These are phyloP conservation scores for Spiraea crenata DNA, from an alignment of 331 rosid species.

Conservation along the genomic window DNA sequence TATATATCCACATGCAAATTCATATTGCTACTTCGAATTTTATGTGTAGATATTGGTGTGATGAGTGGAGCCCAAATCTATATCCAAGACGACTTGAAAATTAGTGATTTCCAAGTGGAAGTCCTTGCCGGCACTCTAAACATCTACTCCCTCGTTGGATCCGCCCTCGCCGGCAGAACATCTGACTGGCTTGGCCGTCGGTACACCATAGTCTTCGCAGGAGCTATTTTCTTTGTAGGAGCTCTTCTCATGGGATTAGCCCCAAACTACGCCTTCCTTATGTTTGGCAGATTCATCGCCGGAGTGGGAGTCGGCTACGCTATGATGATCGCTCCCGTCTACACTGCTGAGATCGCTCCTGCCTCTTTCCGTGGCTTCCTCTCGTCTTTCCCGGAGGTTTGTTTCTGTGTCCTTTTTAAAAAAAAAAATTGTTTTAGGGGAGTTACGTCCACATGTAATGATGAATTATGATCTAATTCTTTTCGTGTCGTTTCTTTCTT, in stretches of 20 bases:
- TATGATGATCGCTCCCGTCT: too few species aligned
- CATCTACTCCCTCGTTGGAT: slow-evolving; percentile 50
- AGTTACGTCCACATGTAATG: too few species aligned
- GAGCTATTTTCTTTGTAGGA: slow-evolving; percentile 47
- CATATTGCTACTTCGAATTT: too few species aligned
- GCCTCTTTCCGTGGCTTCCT: too few species aligned
- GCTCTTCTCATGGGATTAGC: slow-evolving; percentile 64
- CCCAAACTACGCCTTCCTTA: slow-evolving; percentile 22
- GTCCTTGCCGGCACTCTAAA: slow-evolving; percentile 49
- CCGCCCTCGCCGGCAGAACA: slow-evolving; percentile 50
- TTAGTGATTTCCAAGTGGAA: slow-evolving; percentile 44
- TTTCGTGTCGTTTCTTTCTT: background rate
- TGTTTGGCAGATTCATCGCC: too few species aligned
- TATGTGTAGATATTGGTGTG: background rate
- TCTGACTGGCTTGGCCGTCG: slow-evolving; percentile 67
- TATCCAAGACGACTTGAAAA: slow-evolving; percentile 50
- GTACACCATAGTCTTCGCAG: slow-evolving; percentile 48
- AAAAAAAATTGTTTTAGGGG: too few species aligned
- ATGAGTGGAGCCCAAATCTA: background rate
- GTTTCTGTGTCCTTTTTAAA: background rate
- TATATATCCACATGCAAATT: too few species aligned
- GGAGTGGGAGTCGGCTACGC: too few species aligned
- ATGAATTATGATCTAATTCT: too few species aligned
- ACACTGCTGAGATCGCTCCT: too few species aligned
- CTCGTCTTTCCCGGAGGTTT: slow-evolving; percentile 56